Evolutionary conservation across 441 rosid species (phyloP).

Genomic region (Eruca vesicaria): DNA sequence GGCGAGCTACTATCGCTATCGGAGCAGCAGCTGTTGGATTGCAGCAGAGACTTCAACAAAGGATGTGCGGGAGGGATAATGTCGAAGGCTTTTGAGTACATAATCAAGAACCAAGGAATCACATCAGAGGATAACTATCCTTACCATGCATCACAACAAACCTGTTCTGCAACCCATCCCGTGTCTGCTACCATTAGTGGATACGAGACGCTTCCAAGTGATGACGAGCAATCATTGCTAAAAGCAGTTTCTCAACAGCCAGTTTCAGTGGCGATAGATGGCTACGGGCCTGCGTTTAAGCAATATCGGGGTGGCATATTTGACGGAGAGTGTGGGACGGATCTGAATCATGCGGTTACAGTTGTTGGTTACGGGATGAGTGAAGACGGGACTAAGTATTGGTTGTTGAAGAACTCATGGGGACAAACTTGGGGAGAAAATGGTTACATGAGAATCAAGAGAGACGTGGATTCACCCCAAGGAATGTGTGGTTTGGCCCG

Average conservation of each 20-base stretch:
- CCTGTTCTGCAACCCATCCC: background rate
- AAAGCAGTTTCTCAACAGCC: constrained; percentile 46
- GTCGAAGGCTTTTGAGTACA: constrained; percentile 23
- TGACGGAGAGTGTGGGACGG: background rate
- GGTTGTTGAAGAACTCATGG: background rate
- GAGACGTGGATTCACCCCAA: background rate
- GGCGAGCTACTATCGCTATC: constrained; percentile 34
- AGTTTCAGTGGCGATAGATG: constrained; percentile 40
- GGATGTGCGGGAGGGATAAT: background rate
- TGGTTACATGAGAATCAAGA: background rate
- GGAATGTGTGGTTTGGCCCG: background rate
- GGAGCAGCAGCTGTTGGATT: constrained; percentile 45
- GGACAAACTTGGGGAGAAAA: background rate
- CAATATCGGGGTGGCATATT: background rate
- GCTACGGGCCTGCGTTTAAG: background rate
- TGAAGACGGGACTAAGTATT: background rate
- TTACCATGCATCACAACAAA: constrained; percentile 22
- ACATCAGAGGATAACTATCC: constrained; percentile 32
- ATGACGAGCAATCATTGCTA: constrained; percentile 35
- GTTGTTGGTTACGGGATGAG: background rate
- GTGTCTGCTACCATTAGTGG: constrained; percentile 32
- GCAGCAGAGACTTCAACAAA: background rate
- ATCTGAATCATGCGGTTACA: background rate
- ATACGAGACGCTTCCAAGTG: constrained; percentile 31
- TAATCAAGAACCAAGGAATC: constrained; percentile 27